These are phyloP conservation scores for Cucumis sativus DNA, from an alignment of 306 rosid genomes.

Conservation along the genomic window DNA sequence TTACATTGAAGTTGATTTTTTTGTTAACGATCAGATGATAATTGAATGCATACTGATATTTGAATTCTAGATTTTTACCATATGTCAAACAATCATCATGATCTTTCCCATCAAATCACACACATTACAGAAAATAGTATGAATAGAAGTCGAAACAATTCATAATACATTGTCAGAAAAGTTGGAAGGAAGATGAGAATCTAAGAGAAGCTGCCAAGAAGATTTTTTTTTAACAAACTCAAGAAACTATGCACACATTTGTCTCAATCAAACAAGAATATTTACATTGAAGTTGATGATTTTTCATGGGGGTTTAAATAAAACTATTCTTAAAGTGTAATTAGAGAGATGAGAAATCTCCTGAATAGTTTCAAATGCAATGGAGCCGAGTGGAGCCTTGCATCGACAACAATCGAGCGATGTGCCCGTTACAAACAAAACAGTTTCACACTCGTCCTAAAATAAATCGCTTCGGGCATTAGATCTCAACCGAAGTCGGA, in stretches of 20 bases:
- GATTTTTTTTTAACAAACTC: background rate
- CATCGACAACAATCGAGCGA: background rate
- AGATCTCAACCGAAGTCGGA: background rate
- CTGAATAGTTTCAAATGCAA: background rate
- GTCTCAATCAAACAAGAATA: slow-evolving; percentile 5
- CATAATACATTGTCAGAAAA: background rate
- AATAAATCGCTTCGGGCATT: background rate
- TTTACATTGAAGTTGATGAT: background rate
- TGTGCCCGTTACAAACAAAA: background rate
- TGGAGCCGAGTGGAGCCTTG: background rate
- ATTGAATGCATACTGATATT: background rate
- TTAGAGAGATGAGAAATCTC: background rate
- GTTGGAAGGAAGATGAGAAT: background rate
- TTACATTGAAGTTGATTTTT: background rate
- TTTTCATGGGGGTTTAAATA: background rate
- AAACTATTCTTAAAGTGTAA: slow-evolving; percentile 1
- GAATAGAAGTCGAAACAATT: background rate
- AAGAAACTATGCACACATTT: background rate
- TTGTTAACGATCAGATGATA: background rate
- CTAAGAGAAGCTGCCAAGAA: background rate
- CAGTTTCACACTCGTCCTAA: background rate
- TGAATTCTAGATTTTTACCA: background rate
- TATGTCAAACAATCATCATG: background rate
- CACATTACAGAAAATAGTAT: background rate
- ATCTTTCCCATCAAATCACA: background rate